A percentile compares a stretch with the other conserved stretches of the same genome.
Evolutionary conservation across 176 grass and related monocot species (phyloP).

Genomic region (Carex cristatella): DNA sequence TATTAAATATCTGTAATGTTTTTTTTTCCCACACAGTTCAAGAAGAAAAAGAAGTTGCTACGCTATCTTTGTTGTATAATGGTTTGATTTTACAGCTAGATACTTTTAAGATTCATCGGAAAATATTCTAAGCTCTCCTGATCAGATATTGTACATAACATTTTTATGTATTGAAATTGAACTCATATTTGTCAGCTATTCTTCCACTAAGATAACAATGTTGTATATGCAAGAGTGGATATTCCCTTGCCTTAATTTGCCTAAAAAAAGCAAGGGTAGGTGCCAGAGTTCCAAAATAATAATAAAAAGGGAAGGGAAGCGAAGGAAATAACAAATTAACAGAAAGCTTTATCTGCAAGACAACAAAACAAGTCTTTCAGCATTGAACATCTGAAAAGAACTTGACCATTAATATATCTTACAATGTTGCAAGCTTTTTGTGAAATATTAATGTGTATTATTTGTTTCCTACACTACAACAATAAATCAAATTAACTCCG

Average conservation of each 20-base stretch:
- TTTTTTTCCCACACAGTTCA: background rate
- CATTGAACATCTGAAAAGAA: no score
- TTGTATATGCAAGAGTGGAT: background rate
- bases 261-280: background rate
- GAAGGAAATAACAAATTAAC: background rate
- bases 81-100: slow-evolving; percentile 1
- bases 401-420: no score
- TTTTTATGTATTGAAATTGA: slow-evolving; percentile 1
- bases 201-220: background rate
- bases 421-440: no score
- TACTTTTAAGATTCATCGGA: background rate
- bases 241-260: background rate
- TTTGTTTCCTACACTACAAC: no score
- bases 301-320: background rate
- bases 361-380: no score
- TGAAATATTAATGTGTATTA: no score
- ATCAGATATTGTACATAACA: background rate
- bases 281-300: background rate
- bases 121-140: background rate
- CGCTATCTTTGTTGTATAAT: slow-evolving; percentile 30
- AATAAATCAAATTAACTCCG: no score
- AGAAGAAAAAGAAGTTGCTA: slow-evolving; percentile 31
- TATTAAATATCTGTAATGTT: background rate
- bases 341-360: background rate
- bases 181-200: background rate